These are phyloP conservation scores for Digitaria exilis DNA, from an alignment of 202 grass and related monocot genomes.

Conservation along the genomic window DNA sequence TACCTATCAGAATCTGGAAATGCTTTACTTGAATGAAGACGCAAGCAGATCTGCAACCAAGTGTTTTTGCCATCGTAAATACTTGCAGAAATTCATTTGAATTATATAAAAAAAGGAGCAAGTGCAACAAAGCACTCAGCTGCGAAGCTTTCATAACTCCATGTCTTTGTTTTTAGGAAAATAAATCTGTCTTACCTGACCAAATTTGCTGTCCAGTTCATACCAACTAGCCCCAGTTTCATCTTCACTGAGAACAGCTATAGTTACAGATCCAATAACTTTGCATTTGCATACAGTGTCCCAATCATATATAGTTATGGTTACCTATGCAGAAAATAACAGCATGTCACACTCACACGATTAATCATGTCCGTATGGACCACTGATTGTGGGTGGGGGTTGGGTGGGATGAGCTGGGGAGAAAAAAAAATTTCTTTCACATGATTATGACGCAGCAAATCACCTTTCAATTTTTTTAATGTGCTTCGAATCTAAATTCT, in stretches of 20 bases:
- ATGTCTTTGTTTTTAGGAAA: too few relatives aligned
- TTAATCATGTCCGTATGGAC: constrained; percentile 25
- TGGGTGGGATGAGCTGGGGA: neutral
- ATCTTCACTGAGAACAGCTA: constrained; percentile 70
- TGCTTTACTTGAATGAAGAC: constrained; percentile 58
- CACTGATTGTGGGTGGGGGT: constrained; percentile 7
- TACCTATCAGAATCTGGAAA: constrained; percentile 64
- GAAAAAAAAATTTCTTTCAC: neutral
- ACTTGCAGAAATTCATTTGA: constrained; percentile 1
- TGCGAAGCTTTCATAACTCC: constrained; percentile 15
- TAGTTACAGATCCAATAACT: constrained; percentile 79
- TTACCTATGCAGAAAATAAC: constrained; percentile 59
- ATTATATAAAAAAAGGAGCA: neutral
- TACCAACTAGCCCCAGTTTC: constrained; percentile 74
- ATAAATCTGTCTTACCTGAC: constrained; percentile 71
- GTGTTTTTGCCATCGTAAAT: constrained; percentile 36
- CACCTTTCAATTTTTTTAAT: neutral
- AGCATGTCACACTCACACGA: constrained; percentile 11
- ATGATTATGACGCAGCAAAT: constrained; percentile 45
- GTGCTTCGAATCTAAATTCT: constrained; percentile 8
- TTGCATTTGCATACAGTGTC: constrained; percentile 87
- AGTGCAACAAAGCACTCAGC: neutral
- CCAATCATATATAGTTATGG: constrained; percentile 94
- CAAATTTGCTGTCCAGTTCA: constrained; percentile 82
- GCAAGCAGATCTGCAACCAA: constrained; percentile 74